Conservation (phyloP, 1,139 yeast species). For the Hemisphaericaspora xylofermentans region DNA sequence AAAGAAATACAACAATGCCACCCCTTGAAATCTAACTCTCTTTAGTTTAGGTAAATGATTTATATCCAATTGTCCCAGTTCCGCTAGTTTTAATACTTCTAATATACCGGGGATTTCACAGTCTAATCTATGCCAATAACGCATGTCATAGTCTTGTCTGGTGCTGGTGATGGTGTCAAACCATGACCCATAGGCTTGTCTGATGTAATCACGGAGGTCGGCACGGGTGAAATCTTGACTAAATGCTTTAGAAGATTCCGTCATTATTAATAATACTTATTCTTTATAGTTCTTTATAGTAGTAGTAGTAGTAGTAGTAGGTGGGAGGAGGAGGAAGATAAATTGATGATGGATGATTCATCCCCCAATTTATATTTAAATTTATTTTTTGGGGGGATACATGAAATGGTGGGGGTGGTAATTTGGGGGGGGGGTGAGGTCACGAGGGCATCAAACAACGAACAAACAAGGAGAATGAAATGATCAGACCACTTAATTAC, state of each 20-base stretch:
- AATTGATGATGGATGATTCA: too few species aligned
- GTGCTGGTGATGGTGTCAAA: not conserved
- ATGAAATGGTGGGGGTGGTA: too few species aligned
- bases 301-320: too few species aligned
- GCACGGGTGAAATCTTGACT: conserved; percentile 3
- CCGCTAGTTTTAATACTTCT: conserved; percentile 1
- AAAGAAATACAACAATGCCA: not conserved
- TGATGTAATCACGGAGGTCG: not conserved
- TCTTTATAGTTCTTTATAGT: too few species aligned
- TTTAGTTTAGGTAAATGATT: not conserved
- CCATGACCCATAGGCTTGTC: conserved; percentile 1
- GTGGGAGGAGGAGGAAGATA: too few species aligned
- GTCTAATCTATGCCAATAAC: conserved; percentile 4
- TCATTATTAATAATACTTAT: not conserved
- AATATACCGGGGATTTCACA: conserved; percentile 1
- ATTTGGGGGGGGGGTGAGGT: too few species aligned
- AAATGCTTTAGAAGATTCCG: not conserved
- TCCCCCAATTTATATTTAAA: too few species aligned
- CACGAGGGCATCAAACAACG: too few species aligned
- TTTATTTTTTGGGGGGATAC: too few species aligned
- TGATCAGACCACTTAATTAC: too few species aligned
- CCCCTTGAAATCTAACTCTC: not conserved
- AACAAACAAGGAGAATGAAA: too few species aligned
- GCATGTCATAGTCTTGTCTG: conserved; percentile 2
- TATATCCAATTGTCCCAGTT: conserved; percentile 1